Conservation (phyloP, 768 basidiomycete genomes). For the Xanthoconium stramineum region DNA sequence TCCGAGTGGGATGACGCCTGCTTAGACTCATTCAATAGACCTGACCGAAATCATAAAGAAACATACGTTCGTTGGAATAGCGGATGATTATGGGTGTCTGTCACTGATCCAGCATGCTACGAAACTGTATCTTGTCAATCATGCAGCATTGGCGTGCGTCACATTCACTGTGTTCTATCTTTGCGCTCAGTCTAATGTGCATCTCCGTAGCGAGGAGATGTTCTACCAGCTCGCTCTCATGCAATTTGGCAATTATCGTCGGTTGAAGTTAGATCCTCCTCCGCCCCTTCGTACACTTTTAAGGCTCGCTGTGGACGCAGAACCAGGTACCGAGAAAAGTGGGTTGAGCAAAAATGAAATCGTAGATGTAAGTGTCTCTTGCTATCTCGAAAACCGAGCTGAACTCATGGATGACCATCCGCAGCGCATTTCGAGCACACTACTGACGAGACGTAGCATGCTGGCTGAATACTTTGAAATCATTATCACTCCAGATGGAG, state of each 20-base stretch:
- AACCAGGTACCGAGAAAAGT: constrained; percentile 48
- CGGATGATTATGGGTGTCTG: constrained; percentile 68
- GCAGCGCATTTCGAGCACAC: constrained; percentile 62
- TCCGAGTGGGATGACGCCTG: background rate
- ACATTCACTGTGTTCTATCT: background rate
- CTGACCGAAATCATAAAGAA: constrained; percentile 80
- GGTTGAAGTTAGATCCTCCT: constrained; percentile 79
- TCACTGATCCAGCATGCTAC: constrained; percentile 86
- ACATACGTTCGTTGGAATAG: constrained; percentile 91
- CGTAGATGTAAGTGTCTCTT: constrained; percentile 53
- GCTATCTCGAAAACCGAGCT: background rate
- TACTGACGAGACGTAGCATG: constrained; percentile 73
- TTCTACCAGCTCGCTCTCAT: constrained; percentile 92
- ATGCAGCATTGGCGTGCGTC: constrained; percentile 77
- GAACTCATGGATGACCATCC: background rate
- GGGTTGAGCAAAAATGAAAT: constrained; percentile 60
- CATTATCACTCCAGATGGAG: constrained; percentile 60
- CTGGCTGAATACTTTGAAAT: constrained; percentile 89
- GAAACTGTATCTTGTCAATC: constrained; percentile 86
- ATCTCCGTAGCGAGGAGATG: constrained; percentile 69
- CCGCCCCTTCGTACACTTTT: constrained; percentile 70
- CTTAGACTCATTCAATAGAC: constrained; percentile 41
- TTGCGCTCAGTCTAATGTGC: background rate
- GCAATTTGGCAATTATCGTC: constrained; percentile 83
- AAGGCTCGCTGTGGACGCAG: constrained; percentile 72